These are phyloP conservation scores for Didymella pomorum DNA, from an alignment of 2,329 filamentous ascomycete genomes.

Conservation along the genomic window DNA sequence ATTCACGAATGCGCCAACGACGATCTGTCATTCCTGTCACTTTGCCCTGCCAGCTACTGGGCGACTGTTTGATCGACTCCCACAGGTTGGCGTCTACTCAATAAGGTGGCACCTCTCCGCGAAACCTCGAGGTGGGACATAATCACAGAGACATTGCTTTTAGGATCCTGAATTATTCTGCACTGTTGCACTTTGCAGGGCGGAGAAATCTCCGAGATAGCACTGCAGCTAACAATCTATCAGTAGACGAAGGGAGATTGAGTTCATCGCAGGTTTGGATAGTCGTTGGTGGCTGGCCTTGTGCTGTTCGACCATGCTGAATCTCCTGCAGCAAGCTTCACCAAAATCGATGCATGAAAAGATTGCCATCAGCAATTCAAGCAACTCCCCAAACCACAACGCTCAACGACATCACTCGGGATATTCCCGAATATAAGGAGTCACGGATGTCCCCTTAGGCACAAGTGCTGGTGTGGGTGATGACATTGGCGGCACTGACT, in stretches of 20 bases:
- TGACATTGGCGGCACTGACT: background rate
- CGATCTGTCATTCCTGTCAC: background rate
- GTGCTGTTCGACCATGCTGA: background rate
- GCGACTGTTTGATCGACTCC: background rate
- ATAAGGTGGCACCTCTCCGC: background rate
- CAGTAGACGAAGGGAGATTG: background rate
- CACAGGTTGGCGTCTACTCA: background rate
- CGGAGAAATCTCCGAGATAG: constrained; percentile 1
- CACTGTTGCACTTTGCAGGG: constrained; percentile 3
- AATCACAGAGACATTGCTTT: constrained; percentile 6
- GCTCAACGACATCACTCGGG: background rate
- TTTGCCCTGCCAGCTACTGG: background rate
- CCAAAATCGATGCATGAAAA: background rate
- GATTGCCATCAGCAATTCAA: background rate
- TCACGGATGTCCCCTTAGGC: background rate
- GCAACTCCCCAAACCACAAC: background rate
- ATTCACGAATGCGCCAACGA: background rate
- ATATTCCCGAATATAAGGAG: background rate
- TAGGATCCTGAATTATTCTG: background rate
- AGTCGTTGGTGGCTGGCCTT: background rate
- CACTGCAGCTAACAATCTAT: constrained; percentile 2
- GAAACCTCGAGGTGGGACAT: background rate
- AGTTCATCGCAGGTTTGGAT: background rate
- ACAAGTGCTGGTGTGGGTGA: background rate
- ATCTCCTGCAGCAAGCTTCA: background rate